Evolutionary conservation across 305 asterid species (phyloP).

Genomic region (Fraxinus xanthoxyloides): DNA sequence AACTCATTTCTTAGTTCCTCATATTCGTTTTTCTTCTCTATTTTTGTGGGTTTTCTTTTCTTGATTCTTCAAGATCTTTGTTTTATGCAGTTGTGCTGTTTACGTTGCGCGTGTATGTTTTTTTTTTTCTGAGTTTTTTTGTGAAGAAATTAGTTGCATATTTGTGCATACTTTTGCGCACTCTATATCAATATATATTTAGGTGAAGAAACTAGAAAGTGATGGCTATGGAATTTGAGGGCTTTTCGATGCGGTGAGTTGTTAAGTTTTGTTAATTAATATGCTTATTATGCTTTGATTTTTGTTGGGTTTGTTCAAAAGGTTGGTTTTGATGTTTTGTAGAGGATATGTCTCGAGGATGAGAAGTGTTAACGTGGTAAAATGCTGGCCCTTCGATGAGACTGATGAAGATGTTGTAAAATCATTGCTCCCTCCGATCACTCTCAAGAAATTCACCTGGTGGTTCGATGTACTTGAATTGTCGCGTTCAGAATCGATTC

Average conservation of each 20-base stretch:
- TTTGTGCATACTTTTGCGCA: not conserved
- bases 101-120: not conserved
- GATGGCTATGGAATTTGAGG: constrained; percentile 39
- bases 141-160: not conserved
- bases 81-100: not conserved
- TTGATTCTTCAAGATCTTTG: not conserved
- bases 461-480: constrained; percentile 53
- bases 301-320: not conserved
- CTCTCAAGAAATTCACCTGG: constrained; percentile 63
- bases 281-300: not conserved
- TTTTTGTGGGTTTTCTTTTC: not conserved
- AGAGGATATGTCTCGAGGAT: constrained; percentile 65
- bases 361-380: constrained; percentile 62
- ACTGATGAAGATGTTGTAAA: constrained; percentile 29
- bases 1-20: constrained; percentile 8
- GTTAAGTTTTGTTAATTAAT: constrained; percentile 17
- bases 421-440: constrained; percentile 59
- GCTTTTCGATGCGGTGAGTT: constrained; percentile 67
- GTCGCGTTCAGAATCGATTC: constrained; percentile 3
- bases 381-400: constrained; percentile 75
- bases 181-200: constrained; percentile 15
- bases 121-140: not conserved
- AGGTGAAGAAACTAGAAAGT: constrained; percentile 15
- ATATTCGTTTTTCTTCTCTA: not conserved
- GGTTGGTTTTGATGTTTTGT: constrained; percentile 1